A percentile compares a stretch with the other conserved stretches of the same genome.
Evolutionary conservation across 345 rosid species (phyloP).

Genomic region (Rubroshorea leprosula): DNA sequence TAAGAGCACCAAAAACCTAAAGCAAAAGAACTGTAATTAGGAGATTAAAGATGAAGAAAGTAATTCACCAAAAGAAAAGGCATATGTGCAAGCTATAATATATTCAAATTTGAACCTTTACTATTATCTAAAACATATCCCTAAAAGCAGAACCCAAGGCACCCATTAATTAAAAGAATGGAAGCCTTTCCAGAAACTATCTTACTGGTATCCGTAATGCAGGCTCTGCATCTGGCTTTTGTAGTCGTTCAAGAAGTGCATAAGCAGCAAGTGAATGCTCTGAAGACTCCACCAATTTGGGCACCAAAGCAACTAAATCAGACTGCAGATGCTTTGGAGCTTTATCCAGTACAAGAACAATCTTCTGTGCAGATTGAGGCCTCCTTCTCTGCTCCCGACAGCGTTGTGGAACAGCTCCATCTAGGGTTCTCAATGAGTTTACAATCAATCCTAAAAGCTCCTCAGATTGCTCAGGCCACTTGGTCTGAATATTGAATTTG

Average conservation of each 20-base stretch:
- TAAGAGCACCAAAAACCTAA: slow-evolving; percentile 85
- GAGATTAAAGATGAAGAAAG: not conserved
- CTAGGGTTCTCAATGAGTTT: slow-evolving; percentile 88
- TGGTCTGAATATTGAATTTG: slow-evolving; percentile 53
- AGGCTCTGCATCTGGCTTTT: slow-evolving; percentile 84
- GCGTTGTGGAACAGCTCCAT: slow-evolving; percentile 92
- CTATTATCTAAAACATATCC: not conserved
- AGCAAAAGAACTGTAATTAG: slow-evolving; percentile 15
- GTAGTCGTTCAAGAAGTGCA: slow-evolving; percentile 85
- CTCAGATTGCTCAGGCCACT: slow-evolving; percentile 99
- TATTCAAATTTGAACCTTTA: slow-evolving; percentile 10
- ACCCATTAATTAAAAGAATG: slow-evolving; percentile 10
- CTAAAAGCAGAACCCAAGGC: slow-evolving; percentile 2
- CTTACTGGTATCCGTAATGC: slow-evolving; percentile 77
- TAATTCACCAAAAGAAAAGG: not conserved
- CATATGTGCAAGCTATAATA: not conserved
- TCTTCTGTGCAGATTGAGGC: slow-evolving; percentile 92
- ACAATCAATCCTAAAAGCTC: slow-evolving; percentile 96
- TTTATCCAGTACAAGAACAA: slow-evolving; percentile 87
- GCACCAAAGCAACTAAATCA: slow-evolving; percentile 90
- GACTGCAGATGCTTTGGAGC: slow-evolving; percentile 90
- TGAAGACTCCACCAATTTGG: slow-evolving; percentile 91
- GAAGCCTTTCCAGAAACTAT: slow-evolving; percentile 19
- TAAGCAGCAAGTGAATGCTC: slow-evolving; percentile 92
- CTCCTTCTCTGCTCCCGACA: slow-evolving; percentile 93